Evolutionary conservation across 495 filamentous ascomycete species (phyloP).

Genomic region (Daldinia decipiens): DNA sequence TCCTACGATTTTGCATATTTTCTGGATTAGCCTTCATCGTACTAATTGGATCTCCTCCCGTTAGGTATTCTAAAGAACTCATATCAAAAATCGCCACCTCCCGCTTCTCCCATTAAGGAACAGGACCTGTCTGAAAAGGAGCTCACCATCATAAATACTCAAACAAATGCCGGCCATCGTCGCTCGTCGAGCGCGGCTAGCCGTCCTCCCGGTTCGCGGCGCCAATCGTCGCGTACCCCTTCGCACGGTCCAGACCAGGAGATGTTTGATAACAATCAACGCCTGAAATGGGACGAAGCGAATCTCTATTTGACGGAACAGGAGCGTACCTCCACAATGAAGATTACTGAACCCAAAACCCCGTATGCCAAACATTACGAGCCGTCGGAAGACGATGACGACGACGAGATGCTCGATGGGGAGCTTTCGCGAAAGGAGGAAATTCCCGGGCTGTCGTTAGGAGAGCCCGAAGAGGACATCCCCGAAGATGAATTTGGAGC

Average conservation of each 20-base stretch:
- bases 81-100: constrained; percentile 66
- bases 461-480: constrained; percentile 86
- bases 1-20: constrained; percentile 7
- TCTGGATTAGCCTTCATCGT: neutral
- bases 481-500: constrained; percentile 56
- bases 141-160: constrained; percentile 89
- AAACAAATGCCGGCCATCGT: constrained; percentile 91
- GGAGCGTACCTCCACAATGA: constrained; percentile 94
- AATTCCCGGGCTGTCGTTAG: constrained; percentile 90
- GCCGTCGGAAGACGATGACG: constrained; percentile 82
- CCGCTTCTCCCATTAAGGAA: constrained; percentile 56
- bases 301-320: constrained; percentile 97
- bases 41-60: constrained; percentile 23
- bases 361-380: constrained; percentile 93
- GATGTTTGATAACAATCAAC: constrained; percentile 62
- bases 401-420: constrained; percentile 83
- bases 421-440: constrained; percentile 68
- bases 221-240: constrained; percentile 68
- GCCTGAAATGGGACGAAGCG: constrained; percentile 97
- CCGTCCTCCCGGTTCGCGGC: constrained; percentile 69
- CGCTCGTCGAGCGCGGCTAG: constrained; percentile 78
- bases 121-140: constrained; percentile 75
- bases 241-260: constrained; percentile 54
- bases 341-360: constrained; percentile 98
- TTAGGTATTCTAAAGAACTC: constrained; percentile 96